Evolutionary conservation across 192 early-diverging fungal genomes (phyloP).

Genomic region (Allomyces javanicus): DNA sequence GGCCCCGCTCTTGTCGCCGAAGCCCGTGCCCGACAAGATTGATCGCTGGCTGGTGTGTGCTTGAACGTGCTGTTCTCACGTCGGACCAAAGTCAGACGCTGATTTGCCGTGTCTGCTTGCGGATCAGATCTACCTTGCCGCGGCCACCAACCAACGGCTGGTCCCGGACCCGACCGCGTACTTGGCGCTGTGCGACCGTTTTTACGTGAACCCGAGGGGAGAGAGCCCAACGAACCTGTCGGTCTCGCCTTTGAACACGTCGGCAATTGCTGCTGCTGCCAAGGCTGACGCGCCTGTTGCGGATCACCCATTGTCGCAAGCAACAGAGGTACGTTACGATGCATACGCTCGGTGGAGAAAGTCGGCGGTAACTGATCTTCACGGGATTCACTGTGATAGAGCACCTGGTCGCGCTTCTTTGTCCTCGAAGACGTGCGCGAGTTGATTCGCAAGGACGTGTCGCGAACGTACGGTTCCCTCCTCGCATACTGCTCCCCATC

Average conservation of each 20-base stretch:
- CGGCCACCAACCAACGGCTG: neutral
- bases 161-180: neutral
- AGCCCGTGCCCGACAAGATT: neutral
- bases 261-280: neutral
- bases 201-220: too few relatives aligned
- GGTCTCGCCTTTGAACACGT: neutral
- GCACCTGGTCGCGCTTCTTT: neutral
- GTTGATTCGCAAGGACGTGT: neutral
- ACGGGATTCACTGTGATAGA: neutral
- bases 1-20: neutral
- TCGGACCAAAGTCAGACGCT: neutral
- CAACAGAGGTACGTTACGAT: neutral
- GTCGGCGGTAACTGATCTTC: neutral
- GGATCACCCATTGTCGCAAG: neutral
- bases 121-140: neutral
- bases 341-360: neutral
- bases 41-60: neutral
- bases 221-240: neutral
- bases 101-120: too few relatives aligned
- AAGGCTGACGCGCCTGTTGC: neutral
- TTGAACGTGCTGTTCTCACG: neutral
- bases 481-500: too few relatives aligned
- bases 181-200: neutral
- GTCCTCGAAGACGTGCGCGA: neutral
- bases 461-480: neutral